Conservation (phyloP, 1,284 basidiomycete species). For the Ustilago xerochloae region DNA sequence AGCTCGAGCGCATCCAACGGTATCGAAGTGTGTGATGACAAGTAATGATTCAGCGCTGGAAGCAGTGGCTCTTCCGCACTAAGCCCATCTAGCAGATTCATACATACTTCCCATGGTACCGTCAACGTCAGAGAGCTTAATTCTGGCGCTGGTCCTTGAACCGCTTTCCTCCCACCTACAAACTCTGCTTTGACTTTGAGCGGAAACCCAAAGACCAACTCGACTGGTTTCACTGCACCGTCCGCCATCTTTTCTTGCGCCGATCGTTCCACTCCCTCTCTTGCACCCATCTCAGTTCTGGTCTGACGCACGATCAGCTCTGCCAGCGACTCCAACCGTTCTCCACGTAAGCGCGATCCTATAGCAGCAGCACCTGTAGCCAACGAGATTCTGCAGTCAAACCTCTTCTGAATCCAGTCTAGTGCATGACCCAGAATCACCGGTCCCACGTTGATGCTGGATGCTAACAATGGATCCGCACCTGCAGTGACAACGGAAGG, state of each 20-base stretch:
- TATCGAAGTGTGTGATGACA: slow-evolving; percentile 43
- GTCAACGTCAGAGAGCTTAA: slow-evolving; percentile 35
- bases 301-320: slow-evolving; percentile 44
- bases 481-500: slow-evolving; percentile 15
- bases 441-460: slow-evolving; percentile 28
- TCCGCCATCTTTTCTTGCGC: slow-evolving; percentile 17
- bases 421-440: slow-evolving; percentile 38
- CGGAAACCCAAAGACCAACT: slow-evolving; percentile 40
- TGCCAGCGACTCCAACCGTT: slow-evolving; percentile 30
- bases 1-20: slow-evolving; percentile 43
- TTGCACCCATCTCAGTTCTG: slow-evolving; percentile 17
- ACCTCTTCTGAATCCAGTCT: slow-evolving; percentile 51
- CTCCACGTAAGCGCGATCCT: slow-evolving; percentile 22
- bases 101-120: slow-evolving; percentile 51
- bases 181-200: slow-evolving; percentile 2
- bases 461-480: slow-evolving; percentile 14
- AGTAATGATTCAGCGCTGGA: slow-evolving; percentile 46
- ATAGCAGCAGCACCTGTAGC: slow-evolving; percentile 30
- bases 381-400: slow-evolving; percentile 44
- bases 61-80: slow-evolving; percentile 29
- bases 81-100: slow-evolving; percentile 34
- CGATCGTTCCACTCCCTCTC: slow-evolving; percentile 13
- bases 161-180: background rate
- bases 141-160: slow-evolving; percentile 40
- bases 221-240: slow-evolving; percentile 33